Percentiles rank a stretch among this genome's conserved stretches.
Conservation (phyloP, 75 land plant species). For the Larix kaempferi region DNA sequence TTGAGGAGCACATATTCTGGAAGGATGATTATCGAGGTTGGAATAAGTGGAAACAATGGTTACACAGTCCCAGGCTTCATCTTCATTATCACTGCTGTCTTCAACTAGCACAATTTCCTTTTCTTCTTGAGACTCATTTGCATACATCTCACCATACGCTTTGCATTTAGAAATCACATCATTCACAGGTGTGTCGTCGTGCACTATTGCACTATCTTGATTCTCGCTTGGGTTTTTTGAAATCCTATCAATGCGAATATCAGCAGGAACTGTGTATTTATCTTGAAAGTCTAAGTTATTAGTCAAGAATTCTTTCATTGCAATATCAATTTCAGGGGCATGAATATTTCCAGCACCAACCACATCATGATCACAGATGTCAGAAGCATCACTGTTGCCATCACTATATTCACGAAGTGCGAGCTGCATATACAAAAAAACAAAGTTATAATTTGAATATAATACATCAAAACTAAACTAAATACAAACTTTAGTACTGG, state of each 20-base stretch:
- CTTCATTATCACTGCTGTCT: slow-evolving; percentile 64
- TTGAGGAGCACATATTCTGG: slow-evolving; percentile 64
- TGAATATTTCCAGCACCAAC: slow-evolving; percentile 43
- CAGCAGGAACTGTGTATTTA: slow-evolving; percentile 56
- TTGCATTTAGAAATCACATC: slow-evolving; percentile 36
- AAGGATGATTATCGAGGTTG: slow-evolving; percentile 93
- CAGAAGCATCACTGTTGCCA: slow-evolving; percentile 28
- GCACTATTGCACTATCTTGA: slow-evolving; percentile 2
- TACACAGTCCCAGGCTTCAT: slow-evolving; percentile 90
- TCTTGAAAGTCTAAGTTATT: slow-evolving; percentile 39
- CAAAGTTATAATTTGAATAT: neutral
- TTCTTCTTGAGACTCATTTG: slow-evolving; percentile 36
- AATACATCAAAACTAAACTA: slow-evolving; percentile 1
- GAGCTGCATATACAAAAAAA: slow-evolving; percentile 34
- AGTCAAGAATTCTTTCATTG: slow-evolving; percentile 39
- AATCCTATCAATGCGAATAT: neutral
- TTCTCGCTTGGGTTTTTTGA: neutral
- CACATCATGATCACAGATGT: slow-evolving; percentile 26
- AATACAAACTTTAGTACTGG: neutral
- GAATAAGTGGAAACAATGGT: slow-evolving; percentile 86
- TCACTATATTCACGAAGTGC: slow-evolving; percentile 59
- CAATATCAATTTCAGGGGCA: slow-evolving; percentile 48
- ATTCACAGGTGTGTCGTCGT: slow-evolving; percentile 14
- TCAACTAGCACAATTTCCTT: slow-evolving; percentile 39
- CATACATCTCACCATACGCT: slow-evolving; percentile 59